Evolutionary conservation across 495 filamentous ascomycete genomes (phyloP).

Genomic region (Aspergillus wentii): DNA sequence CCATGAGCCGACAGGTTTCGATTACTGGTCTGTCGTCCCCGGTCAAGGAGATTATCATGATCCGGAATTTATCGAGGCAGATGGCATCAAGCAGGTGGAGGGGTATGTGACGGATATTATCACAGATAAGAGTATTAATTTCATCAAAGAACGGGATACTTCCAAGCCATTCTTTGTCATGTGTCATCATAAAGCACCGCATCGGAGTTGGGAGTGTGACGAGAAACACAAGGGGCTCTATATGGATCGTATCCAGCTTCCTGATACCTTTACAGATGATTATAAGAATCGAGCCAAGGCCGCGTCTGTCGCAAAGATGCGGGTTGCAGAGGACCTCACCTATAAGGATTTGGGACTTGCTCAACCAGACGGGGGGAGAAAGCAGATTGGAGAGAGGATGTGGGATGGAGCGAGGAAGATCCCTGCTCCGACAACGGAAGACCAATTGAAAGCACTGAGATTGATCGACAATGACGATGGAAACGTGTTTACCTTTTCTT

Average conservation of each 20-base stretch:
- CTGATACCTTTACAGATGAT: constrained; percentile 40
- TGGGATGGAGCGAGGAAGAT: constrained; percentile 30
- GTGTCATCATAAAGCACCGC: constrained; percentile 45
- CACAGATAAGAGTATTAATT: constrained; percentile 33
- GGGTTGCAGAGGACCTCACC: constrained; percentile 36
- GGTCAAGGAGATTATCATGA: constrained; percentile 40
- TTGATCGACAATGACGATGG: constrained; percentile 38
- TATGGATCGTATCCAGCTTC: constrained; percentile 27
- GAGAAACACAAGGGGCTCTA: constrained; percentile 34
- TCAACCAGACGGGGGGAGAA: constrained; percentile 32
- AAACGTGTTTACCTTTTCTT: constrained; percentile 32
- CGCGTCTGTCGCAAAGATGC: constrained; percentile 34
- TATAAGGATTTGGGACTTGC: constrained; percentile 38
- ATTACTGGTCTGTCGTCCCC: constrained; percentile 35
- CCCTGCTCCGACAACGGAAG: constrained; percentile 17
- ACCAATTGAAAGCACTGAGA: too few species aligned
- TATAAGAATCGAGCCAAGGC: constrained; percentile 41
- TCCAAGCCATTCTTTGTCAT: constrained; percentile 41
- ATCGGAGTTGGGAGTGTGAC: constrained; percentile 39
- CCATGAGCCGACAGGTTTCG: constrained; percentile 39
- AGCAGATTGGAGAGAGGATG: constrained; percentile 28
- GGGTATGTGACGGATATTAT: too few species aligned
- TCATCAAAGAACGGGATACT: constrained; percentile 23
- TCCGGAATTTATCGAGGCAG: constrained; percentile 29
- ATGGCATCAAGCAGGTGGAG: constrained; percentile 11